phyloP scores from a whole-genome alignment of 176 grass and related monocot genomes.

The Saccharum officinarum region DNA sequence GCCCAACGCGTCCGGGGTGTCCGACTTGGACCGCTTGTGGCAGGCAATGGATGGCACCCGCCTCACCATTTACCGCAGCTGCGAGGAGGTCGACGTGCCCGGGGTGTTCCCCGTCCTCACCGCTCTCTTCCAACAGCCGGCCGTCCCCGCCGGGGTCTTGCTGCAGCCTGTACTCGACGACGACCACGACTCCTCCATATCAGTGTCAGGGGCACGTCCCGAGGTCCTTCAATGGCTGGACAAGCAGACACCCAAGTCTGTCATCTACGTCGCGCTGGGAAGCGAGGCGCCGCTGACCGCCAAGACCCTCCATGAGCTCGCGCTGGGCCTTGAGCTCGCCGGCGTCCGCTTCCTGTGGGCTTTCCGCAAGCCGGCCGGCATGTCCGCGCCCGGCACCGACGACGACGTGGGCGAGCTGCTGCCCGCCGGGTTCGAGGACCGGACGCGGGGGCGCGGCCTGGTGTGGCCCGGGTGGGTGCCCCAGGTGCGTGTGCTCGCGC shows the following conservation, averaged over 20 bases:
- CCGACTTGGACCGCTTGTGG: neutral
- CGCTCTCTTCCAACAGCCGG: slow-evolving; percentile 21
- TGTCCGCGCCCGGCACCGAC: neutral
- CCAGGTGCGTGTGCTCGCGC: slow-evolving; percentile 43
- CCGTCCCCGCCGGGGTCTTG: slow-evolving; percentile 38
- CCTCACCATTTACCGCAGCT: slow-evolving; percentile 38
- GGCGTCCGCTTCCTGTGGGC: slow-evolving; percentile 59
- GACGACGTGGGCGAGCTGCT: neutral
- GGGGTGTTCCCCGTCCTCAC: slow-evolving; percentile 27
- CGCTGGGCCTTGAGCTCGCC: slow-evolving; percentile 52
- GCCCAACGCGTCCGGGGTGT: slow-evolving; percentile 17
- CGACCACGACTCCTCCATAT: neutral
- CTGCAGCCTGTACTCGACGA: neutral
- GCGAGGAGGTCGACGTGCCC: slow-evolving; percentile 37
- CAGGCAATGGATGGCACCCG: neutral
- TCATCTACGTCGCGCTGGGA: slow-evolving; percentile 64
- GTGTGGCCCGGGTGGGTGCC: slow-evolving; percentile 46
- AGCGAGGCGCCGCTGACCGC: slow-evolving; percentile 48
- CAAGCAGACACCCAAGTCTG: slow-evolving; percentile 30
- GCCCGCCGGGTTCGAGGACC: slow-evolving; percentile 40
- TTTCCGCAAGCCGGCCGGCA: slow-evolving; percentile 22
- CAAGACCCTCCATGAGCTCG: slow-evolving; percentile 44
- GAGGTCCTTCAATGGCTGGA: slow-evolving; percentile 46
- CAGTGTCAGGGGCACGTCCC: neutral
- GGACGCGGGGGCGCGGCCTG: neutral